Evolutionary conservation across 2,329 filamentous ascomycete genomes (phyloP), one percentile per base, ranked within the genome.

Genomic region (Bimuria novae-zelandiae): DNA sequence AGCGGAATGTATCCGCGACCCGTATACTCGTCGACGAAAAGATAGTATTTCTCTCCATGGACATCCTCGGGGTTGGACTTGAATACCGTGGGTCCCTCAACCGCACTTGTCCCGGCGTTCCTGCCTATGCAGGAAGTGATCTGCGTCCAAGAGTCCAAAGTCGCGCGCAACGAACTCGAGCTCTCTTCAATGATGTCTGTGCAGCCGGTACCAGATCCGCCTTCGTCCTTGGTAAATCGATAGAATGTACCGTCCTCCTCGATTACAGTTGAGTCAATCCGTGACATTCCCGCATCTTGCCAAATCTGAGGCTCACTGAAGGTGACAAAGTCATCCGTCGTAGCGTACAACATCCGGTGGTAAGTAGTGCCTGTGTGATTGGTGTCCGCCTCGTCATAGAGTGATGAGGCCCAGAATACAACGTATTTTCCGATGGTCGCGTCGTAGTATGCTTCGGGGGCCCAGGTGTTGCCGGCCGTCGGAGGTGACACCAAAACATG

Each of bases 161-260:
- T 71, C 0, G 75, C 75, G 3, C 75, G 74, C 3, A 83, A 64
- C 1, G 67, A 70, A 1, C 66, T 51, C 0, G 80, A 81, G 27
- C 74, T 75, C 57, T 83, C 81, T 53, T 83, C 76, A 17, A 84
- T 82, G 21, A 83, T 83, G 37, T 84, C 81, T 2, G 69, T 71
- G 60, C 81, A 84, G 1, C 81, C 81, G 0, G 80, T 82, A 1
- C 67, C 71, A 4, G 67, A 73, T 1, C 74, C 78, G 0, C 79
- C 80, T 50, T 83, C 81, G 36, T 83, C 81, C 52, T 84, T 83
- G 16, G 80, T 82, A 60, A 83, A 84, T 8, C 81, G 79, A 59
- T 81, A 80, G 62, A 79, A 82, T 0, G 64, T 65, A 10, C 65
- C 63, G 1, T 71, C 72, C 0, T 73, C 74, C 47, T 79, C 70